A percentile compares a stretch with the other conserved stretches of the same genome.
Evolutionary conservation across 2,329 filamentous ascomycete genomes (phyloP).

Genomic region (Ophiostoma tasmaniense): DNA sequence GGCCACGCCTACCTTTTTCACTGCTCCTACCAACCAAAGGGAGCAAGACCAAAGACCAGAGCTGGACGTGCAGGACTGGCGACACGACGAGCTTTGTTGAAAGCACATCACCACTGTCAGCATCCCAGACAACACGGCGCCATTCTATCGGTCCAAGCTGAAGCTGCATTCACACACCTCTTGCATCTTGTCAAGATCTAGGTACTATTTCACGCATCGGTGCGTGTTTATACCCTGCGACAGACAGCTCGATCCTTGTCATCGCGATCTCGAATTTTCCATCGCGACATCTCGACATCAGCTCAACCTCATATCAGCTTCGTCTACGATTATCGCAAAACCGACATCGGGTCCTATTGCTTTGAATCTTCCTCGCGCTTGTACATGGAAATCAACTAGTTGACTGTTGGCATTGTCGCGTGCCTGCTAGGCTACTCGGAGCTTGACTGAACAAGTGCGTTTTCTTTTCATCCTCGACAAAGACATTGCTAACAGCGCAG

Average conservation of each 20-base stretch:
- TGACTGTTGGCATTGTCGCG: too few species aligned
- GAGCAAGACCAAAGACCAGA: neutral
- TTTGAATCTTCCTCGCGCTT: too few species aligned
- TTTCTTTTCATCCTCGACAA: too few species aligned
- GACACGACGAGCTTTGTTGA: neutral
- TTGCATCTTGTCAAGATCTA: neutral
- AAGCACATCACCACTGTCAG: neutral
- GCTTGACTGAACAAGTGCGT: too few species aligned
- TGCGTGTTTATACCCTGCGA: neutral
- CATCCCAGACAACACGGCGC: neutral
- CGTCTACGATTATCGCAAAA: neutral
- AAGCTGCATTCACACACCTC: too few species aligned
- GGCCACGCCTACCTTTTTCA: neutral
- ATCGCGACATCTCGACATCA: too few species aligned
- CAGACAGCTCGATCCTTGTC: neutral
- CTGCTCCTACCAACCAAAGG: neutral
- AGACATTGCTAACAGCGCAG: neutral
- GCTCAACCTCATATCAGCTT: neutral
- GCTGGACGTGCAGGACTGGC: neutral
- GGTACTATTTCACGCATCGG: neutral
- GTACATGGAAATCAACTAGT: too few species aligned
- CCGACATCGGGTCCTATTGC: too few species aligned
- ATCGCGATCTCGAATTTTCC: too few species aligned
- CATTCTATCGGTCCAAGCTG: neutral
- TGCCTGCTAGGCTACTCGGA: too few species aligned